phyloP scores from a whole-genome alignment of 2,329 filamentous ascomycete genomes.

The Dichotomopilus funicola region DNA sequence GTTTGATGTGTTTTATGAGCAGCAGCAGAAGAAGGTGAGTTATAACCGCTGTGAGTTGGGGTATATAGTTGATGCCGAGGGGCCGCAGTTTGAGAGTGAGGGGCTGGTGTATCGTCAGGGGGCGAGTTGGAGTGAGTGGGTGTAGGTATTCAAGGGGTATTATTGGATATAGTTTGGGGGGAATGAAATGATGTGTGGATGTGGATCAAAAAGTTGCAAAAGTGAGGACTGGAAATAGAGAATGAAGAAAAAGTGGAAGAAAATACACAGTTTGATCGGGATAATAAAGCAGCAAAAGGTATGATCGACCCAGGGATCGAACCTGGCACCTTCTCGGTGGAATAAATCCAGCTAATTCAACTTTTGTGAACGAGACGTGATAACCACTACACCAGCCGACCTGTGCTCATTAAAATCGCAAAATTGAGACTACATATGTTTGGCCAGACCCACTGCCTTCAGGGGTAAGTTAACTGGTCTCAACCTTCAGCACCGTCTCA shows the following conservation, averaged over 20 bases:
- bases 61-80: constrained; percentile 51
- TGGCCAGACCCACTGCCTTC: neutral
- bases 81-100: constrained; percentile 38
- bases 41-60: constrained; percentile 50
- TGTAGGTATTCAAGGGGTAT: constrained; percentile 10
- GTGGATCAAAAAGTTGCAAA: neutral
- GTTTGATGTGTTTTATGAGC: constrained; percentile 50
- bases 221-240: neutral
- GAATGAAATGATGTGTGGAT: neutral
- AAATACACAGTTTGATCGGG: neutral
- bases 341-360: constrained; percentile 8
- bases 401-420: neutral
- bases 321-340: constrained; percentile 20
- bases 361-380: constrained; percentile 18
- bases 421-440: neutral
- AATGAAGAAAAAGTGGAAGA: neutral
- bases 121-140: constrained; percentile 26
- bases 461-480: too few species aligned
- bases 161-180: neutral
- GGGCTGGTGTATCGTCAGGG: constrained; percentile 26
- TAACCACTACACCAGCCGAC: constrained; percentile 19
- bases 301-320: constrained; percentile 19
- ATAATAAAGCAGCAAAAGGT: constrained; percentile 2
- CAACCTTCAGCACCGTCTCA: too few species aligned
- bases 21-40: constrained; percentile 41